Evolutionary conservation across 345 rosid genomes (phyloP).

Genomic region (Bruguiera parviflora): DNA sequence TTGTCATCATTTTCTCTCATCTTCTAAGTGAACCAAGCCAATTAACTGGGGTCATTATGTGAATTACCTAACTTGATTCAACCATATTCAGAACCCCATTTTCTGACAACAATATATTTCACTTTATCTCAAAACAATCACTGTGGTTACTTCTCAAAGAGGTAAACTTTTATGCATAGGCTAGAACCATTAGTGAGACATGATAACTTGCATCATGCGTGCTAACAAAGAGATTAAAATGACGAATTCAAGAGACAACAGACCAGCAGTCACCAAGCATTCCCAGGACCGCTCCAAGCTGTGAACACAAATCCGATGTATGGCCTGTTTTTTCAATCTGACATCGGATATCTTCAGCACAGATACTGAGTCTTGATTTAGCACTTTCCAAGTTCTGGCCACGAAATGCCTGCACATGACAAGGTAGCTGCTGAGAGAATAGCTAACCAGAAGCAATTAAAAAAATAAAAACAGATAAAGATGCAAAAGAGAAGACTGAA

Average conservation of each 20-base stretch:
- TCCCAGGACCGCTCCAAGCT: conserved; percentile 97
- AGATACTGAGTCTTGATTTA: conserved; percentile 71
- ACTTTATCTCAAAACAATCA: background rate
- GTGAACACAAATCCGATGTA: conserved; percentile 87
- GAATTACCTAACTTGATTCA: background rate
- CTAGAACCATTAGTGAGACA: background rate
- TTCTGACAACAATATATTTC: background rate
- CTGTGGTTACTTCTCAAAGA: background rate
- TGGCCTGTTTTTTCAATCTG: conserved; percentile 67
- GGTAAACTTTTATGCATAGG: background rate
- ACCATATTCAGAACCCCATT: background rate
- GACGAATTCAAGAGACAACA: conserved; percentile 19
- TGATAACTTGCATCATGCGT: background rate
- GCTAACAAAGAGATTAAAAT: background rate
- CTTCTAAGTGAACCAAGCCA: too few relatives aligned
- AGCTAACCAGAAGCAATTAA: background rate
- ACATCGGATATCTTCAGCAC: conserved; percentile 77
- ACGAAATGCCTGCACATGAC: conserved; percentile 62
- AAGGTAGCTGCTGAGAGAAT: conserved; percentile 1
- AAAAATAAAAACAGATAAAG: background rate
- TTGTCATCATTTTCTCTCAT: too few relatives aligned
- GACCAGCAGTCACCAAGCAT: conserved; percentile 99
- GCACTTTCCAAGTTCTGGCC: conserved; percentile 90
- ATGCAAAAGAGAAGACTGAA: conserved; percentile 10
- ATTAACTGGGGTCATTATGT: background rate